Evolutionary conservation across 2,329 filamentous ascomycete genomes (phyloP).

Genomic region (Drechslerella coelobrocha): DNA sequence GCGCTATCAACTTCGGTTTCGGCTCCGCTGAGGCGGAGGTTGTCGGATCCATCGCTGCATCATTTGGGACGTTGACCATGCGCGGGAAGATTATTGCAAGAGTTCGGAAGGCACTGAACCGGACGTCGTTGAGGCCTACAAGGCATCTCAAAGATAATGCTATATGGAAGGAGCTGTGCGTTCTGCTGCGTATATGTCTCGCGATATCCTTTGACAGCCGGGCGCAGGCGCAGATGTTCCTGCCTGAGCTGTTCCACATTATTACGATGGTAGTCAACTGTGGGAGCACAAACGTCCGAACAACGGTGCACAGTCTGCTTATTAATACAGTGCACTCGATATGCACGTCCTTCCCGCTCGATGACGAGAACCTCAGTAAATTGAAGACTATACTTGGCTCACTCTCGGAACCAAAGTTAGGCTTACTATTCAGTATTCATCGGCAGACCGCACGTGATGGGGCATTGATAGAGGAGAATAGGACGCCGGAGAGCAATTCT

Average conservation of each 20-base stretch:
- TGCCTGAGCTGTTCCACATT: constrained; percentile 74
- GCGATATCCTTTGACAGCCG: constrained; percentile 72
- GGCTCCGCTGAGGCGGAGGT: constrained; percentile 68
- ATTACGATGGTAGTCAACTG: constrained; percentile 75
- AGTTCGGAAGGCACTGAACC: constrained; percentile 71
- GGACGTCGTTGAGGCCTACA: constrained; percentile 71
- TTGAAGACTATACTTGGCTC: constrained; percentile 66
- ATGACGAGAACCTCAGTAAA: constrained; percentile 66
- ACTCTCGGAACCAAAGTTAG: constrained; percentile 67
- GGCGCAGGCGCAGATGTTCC: constrained; percentile 71
- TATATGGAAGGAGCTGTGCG: constrained; percentile 73
- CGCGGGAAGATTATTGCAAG: constrained; percentile 71
- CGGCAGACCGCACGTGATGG: constrained; percentile 54
- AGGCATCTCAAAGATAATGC: constrained; percentile 70
- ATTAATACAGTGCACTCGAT: constrained; percentile 73
- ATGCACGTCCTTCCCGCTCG: constrained; percentile 70
- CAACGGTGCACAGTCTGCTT: constrained; percentile 69
- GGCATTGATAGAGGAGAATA: constrained; percentile 52
- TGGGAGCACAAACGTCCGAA: constrained; percentile 65
- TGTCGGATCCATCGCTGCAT: constrained; percentile 68
- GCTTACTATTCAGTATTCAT: constrained; percentile 65
- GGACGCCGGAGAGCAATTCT: constrained; percentile 50
- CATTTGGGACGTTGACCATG: constrained; percentile 70
- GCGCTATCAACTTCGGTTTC: constrained; percentile 63
- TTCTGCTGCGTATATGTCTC: constrained; percentile 71